Evolutionary conservation across 352 stramenopile species (phyloP).

Genomic region (Phytophthora cactorum): DNA sequence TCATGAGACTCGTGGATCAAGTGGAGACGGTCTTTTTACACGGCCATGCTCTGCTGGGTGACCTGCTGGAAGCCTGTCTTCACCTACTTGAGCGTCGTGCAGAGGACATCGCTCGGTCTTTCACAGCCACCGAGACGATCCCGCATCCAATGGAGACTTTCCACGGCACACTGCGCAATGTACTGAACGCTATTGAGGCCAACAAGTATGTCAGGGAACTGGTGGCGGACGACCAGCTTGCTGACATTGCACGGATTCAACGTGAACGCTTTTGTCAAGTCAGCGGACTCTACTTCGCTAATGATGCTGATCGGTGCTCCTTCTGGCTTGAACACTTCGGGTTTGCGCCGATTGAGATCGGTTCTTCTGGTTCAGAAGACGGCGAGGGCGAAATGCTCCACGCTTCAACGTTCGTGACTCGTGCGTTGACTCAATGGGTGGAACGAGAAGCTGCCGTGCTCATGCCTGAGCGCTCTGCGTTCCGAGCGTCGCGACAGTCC

Average conservation of each 20-base stretch:
- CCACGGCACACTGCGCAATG: constrained; percentile 75
- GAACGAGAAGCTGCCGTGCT: constrained; percentile 51
- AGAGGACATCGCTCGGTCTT: constrained; percentile 46
- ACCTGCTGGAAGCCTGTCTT: constrained; percentile 63
- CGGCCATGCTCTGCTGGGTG: constrained; percentile 62
- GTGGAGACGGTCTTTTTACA: constrained; percentile 81
- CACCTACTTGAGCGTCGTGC: constrained; percentile 52
- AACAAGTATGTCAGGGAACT: constrained; percentile 77
- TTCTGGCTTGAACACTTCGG: constrained; percentile 77
- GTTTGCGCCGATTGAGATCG: constrained; percentile 52
- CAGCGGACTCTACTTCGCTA: constrained; percentile 73
- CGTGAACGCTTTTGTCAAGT: constrained; percentile 76
- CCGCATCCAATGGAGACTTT: constrained; percentile 77
- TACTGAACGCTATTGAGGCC: constrained; percentile 68
- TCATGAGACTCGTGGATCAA: constrained; percentile 76
- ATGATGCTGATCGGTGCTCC: constrained; percentile 40
- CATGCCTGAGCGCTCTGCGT: constrained; percentile 70
- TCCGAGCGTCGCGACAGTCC: constrained; percentile 60
- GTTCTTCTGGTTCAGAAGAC: constrained; percentile 12
- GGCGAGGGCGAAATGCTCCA: constrained; percentile 36
- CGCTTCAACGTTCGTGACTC: constrained; percentile 51
- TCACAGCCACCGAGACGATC: constrained; percentile 64
- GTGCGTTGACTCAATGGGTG: constrained; percentile 58
- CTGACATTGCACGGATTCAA: constrained; percentile 67
- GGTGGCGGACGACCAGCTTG: constrained; percentile 56